phyloP scores from a whole-genome alignment of 768 basidiomycete species.

The Suillus ampliporus region DNA sequence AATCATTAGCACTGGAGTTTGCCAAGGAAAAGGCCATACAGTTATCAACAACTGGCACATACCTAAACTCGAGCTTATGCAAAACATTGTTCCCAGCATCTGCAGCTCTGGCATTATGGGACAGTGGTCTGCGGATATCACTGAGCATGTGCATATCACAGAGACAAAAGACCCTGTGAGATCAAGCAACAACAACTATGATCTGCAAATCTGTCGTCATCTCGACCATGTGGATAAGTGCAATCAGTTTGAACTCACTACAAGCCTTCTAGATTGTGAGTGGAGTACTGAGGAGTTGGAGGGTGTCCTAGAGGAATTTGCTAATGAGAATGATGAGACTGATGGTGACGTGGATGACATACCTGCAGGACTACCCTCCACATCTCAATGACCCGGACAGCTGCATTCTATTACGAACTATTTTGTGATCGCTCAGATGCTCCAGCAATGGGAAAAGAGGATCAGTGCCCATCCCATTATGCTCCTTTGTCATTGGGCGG shows the following conservation, averaged over 20 bases:
- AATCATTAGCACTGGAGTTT: too few species aligned
- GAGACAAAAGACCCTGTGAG: too few species aligned
- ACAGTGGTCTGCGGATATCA: too few species aligned
- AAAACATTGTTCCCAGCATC: too few species aligned
- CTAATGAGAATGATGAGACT: constrained; percentile 4
- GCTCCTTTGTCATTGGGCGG: constrained; percentile 18
- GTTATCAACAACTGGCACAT: too few species aligned
- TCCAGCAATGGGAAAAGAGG: background rate
- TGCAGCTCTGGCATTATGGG: too few species aligned
- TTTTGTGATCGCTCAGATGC: background rate
- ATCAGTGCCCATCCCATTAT: constrained; percentile 13
- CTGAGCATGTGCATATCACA: too few species aligned
- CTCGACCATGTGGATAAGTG: background rate
- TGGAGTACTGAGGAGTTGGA: constrained; percentile 32
- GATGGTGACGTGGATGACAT: constrained; percentile 9
- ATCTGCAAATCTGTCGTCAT: too few species aligned
- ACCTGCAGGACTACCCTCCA: background rate
- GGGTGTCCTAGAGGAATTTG: constrained; percentile 7
- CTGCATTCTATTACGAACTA: background rate
- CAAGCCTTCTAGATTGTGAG: constrained; percentile 20
- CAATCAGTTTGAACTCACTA: background rate
- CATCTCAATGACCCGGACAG: background rate
- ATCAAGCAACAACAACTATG: too few species aligned
- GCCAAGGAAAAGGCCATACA: too few species aligned
- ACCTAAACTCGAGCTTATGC: too few species aligned